Base-by-base conservation (phyloP, 495 filamentous ascomycete species). In the Evansstolkia leycettana region DNA sequence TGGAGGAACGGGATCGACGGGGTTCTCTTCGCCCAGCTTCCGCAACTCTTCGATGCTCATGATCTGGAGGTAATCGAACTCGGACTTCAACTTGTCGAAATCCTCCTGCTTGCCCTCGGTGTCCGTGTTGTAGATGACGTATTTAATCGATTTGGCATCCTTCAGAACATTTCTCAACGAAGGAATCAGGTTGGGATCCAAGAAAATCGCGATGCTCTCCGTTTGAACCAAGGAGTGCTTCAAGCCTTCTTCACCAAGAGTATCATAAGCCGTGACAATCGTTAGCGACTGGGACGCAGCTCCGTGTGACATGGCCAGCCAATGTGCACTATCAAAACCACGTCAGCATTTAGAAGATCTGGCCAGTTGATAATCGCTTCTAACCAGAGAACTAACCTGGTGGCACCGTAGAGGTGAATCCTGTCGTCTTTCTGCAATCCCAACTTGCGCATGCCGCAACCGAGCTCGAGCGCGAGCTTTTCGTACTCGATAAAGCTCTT, bases 231-330 rank as follows among this genome's bases (percentile, higher is more conserved):
- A 72, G 2, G 89, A 95, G 62, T 98, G 89, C 56, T 76, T 78
- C 47, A 98, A 60, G 20, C 90, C 90, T 42, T 92, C 85, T 62
- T 94, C 85, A 19, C 90, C 90, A 17, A 98, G 76, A 7, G 89
- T 95, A 60, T 98, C 90, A 55, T 99, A 99, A 2, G 92, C 89
- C 17, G 92, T 99, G 25, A 96, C 90, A 42, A 96, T 89, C 32
- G 86, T 74, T 54, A 96, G 72, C 7, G 86, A 89, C 62, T 99
- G 92, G n/a, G 90, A 92, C 28, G 78, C 68, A 49, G 79, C 78
- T 31, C 59, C 74, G 55, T 78, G 85, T 14, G 83, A 78, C 57
- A 77, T 78, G 39, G 76, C 72, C 40, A 92, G 62, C 84, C 84
- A 92, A 58, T 85, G 65, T 44, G 76, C 67, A 58, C 82, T 73